Conservation (phyloP, 177 flowering plant genomes). For the Vitis hybrid region DNA sequence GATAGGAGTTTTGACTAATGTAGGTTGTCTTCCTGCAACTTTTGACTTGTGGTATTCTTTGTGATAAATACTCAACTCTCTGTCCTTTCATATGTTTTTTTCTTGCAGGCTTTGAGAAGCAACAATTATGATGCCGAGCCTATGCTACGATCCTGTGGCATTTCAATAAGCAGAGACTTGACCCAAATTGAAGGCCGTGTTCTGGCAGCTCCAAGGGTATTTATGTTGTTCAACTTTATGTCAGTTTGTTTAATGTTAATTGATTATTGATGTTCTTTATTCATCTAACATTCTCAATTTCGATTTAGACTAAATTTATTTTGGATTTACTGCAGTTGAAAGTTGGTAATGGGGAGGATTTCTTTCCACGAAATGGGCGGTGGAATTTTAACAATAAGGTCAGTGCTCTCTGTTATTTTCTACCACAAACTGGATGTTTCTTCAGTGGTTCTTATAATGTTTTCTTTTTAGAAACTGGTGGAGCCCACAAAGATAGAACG, state of each 20-base stretch:
- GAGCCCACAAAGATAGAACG: slow-evolving; percentile 39
- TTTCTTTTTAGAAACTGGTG: slow-evolving; percentile 35
- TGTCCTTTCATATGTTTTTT: neutral
- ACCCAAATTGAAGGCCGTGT: slow-evolving; percentile 63
- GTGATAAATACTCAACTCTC: neutral
- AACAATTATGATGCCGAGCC: slow-evolving; percentile 56
- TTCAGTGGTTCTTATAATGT: neutral
- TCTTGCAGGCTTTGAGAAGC: slow-evolving; percentile 39
- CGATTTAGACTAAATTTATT: neutral
- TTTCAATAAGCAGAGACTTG: slow-evolving; percentile 38
- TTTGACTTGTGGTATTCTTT: neutral
- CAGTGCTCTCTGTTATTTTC: neutral
- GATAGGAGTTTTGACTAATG: slow-evolving; percentile 53
- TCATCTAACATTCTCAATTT: slow-evolving; percentile 17
- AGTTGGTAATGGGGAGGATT: slow-evolving; percentile 45
- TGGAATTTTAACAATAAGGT: slow-evolving; percentile 88
- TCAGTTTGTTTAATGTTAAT: neutral
- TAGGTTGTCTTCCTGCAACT: slow-evolving; percentile 19
- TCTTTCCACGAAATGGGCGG: slow-evolving; percentile 61
- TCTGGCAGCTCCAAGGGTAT: slow-evolving; percentile 41
- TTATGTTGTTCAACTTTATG: neutral
- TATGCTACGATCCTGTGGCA: slow-evolving; percentile 42
- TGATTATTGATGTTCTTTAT: neutral
- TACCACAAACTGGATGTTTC: too few species aligned
- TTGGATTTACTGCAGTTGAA: slow-evolving; percentile 26